These are phyloP conservation scores for Cryptosporidium ryanae DNA, from an alignment of 169 alveolate species.

Conservation along the genomic window DNA sequence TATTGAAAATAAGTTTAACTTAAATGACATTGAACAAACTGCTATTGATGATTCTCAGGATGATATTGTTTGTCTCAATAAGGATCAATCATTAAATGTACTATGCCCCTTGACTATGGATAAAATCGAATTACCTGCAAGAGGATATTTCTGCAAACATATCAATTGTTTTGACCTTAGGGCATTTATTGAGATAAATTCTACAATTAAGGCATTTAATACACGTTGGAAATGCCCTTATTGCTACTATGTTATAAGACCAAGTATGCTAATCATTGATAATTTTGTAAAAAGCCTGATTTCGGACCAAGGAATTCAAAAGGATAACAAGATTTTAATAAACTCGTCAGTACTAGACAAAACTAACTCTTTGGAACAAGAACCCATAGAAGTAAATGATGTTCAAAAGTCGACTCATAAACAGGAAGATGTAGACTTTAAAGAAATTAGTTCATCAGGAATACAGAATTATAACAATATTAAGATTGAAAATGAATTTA, in stretches of 20 bases:
- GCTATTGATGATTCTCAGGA: constrained; percentile 27
- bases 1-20: constrained; percentile 11
- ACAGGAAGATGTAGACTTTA: too few species aligned
- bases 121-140: constrained; percentile 87
- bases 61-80: constrained; percentile 64
- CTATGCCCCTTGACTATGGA: constrained; percentile 77
- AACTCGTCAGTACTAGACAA: constrained; percentile 1
- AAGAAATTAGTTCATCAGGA: background rate
- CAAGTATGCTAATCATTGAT: constrained; percentile 87
- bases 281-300: constrained; percentile 83
- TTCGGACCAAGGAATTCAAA: constrained; percentile 60
- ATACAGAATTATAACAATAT: background rate
- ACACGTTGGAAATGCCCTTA: constrained; percentile 94
- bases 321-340: constrained; percentile 42
- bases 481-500: background rate
- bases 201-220: constrained; percentile 90
- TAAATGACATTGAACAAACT: background rate
- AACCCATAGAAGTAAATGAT: background rate
- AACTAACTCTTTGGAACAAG: background rate
- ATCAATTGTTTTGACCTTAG: constrained; percentile 92
- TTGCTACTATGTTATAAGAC: constrained; percentile 87
- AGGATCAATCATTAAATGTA: constrained; percentile 33
- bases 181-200: constrained; percentile 88
- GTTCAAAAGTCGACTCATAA: background rate
- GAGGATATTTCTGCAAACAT: constrained; percentile 90